Conservation (phyloP, 116 monocot genomes). For the Trichopus zeylanicus region DNA sequence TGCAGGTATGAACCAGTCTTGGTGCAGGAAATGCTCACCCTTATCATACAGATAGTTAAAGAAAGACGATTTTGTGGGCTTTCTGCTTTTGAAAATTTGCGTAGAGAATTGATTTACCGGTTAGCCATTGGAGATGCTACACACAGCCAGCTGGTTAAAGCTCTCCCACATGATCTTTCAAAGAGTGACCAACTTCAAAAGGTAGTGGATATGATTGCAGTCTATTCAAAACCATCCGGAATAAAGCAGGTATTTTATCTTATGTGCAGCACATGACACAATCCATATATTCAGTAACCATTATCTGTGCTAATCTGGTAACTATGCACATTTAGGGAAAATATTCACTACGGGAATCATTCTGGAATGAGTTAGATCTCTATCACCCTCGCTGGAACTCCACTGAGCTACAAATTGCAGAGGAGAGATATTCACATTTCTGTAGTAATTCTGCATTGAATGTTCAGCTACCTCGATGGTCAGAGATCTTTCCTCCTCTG, state of each 20-base stretch:
- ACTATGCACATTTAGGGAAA: conserved; percentile 47
- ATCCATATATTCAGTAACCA: neutral
- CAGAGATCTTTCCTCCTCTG: conserved; percentile 53
- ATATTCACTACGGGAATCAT: conserved; percentile 61
- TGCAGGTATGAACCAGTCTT: conserved; percentile 84
- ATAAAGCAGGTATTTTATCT: conserved; percentile 70
- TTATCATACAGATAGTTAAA: conserved; percentile 87
- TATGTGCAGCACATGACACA: neutral
- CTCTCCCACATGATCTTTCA: conserved; percentile 76
- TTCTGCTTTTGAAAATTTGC: conserved; percentile 53
- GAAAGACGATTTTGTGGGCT: conserved; percentile 85
- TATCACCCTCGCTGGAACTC: conserved; percentile 93
- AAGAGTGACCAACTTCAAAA: conserved; percentile 53
- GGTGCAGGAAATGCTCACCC: conserved; percentile 81
- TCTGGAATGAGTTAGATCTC: conserved; percentile 89
- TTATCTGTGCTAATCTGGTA: neutral
- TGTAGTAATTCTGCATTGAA: conserved; percentile 67
- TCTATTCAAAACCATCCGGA: conserved; percentile 78
- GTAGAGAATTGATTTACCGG: conserved; percentile 68
- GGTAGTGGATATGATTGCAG: conserved; percentile 65
- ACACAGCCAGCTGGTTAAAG: conserved; percentile 78
- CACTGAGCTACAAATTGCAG: conserved; percentile 78
- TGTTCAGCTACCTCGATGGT: conserved; percentile 80
- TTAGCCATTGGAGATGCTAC: conserved; percentile 82
- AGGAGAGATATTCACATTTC: conserved; percentile 76